Base-by-base conservation (phyloP, 164 flowering plant genomes). In the Magnolia changhungtana region DNA sequence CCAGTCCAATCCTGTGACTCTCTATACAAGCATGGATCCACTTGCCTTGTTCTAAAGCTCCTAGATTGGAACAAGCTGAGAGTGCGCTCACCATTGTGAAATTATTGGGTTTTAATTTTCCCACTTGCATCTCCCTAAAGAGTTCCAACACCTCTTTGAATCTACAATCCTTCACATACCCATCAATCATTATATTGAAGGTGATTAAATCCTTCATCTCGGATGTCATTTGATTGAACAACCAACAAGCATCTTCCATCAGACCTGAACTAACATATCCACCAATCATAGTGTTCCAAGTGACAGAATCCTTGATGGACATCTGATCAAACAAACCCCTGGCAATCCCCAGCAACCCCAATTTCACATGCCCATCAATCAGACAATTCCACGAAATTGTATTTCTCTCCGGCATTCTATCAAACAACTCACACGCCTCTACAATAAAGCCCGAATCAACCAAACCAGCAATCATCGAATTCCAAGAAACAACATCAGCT, bases 401-500 rank as follows among this genome's bases (percentile, higher is more conserved):
- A 82, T 82, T 83, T 29, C 76, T 79, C 0, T 68, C 19, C 4
- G 75, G 68, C 84, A 84, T 86, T 80, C 71, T 71, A 67, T 81
- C 85, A n/a, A 86, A 83, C 84, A 87, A 13, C 7, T 50, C 31
- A 9, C 71, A 77, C 20, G 89, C 90, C 7, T 90, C 92, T 8
- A 0, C 55, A 31, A 88, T 27, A 66, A 81, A 64, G 6, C 92
- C 94, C 37, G 78, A 70, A 84, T 67, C 90, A 89, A 6, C 88
- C 88, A 51, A 90, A 92, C 71, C 71, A 11, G 72, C 82, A 92
- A 27, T 89, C 90, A 79, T 91, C 92, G 10, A 84, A 81, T 92
- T 93, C 90, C 90, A 93, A 45, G 96, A 87, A 67, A 87, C 89
- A 14, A 85, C 85, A 79, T 90, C 95, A 11, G 81, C 82, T 11